These are phyloP conservation scores for Stagonosporopsis cucurbitacearum DNA, from an alignment of 2,329 filamentous ascomycete genomes.

Conservation along the genomic window DNA sequence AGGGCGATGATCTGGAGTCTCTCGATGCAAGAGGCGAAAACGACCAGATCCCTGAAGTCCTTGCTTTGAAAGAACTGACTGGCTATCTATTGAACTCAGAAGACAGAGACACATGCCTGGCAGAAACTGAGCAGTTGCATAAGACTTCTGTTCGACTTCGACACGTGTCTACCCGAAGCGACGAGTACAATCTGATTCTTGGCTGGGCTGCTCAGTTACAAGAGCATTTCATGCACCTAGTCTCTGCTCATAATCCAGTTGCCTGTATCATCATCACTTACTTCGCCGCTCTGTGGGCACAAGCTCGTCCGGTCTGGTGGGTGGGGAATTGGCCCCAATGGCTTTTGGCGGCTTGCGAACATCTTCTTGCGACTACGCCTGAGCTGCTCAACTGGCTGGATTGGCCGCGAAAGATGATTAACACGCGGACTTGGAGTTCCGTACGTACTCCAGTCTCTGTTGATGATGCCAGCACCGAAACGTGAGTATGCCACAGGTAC, in stretches of 20 bases:
- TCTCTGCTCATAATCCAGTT: constrained; percentile 36
- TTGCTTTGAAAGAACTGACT: constrained; percentile 32
- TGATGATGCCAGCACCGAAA: not conserved
- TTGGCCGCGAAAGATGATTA: constrained; percentile 34
- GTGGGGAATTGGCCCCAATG: constrained; percentile 38
- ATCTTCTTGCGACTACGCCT: constrained; percentile 31
- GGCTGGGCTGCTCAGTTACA: constrained; percentile 33
- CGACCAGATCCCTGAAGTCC: constrained; percentile 28
- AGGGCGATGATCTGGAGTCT: constrained; percentile 15
- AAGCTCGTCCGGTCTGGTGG: constrained; percentile 37
- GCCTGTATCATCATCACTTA: constrained; percentile 37
- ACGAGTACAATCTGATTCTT: constrained; percentile 35
- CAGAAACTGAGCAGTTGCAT: constrained; percentile 36
- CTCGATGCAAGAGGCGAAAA: constrained; percentile 23
- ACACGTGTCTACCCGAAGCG: constrained; percentile 26
- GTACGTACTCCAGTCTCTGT: constrained; percentile 6
- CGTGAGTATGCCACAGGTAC: not conserved
- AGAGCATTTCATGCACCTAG: constrained; percentile 33
- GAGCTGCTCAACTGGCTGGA: constrained; percentile 39
- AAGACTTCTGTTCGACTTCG: constrained; percentile 26
- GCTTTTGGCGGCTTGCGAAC: constrained; percentile 32
- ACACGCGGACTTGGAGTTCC: constrained; percentile 8
- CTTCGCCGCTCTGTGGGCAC: constrained; percentile 35
- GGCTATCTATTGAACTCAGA: constrained; percentile 28
- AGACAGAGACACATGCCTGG: constrained; percentile 29